Evolutionary conservation across 2,329 filamentous ascomycete genomes (phyloP).

Genomic region (Cladophialophora yegresii): DNA sequence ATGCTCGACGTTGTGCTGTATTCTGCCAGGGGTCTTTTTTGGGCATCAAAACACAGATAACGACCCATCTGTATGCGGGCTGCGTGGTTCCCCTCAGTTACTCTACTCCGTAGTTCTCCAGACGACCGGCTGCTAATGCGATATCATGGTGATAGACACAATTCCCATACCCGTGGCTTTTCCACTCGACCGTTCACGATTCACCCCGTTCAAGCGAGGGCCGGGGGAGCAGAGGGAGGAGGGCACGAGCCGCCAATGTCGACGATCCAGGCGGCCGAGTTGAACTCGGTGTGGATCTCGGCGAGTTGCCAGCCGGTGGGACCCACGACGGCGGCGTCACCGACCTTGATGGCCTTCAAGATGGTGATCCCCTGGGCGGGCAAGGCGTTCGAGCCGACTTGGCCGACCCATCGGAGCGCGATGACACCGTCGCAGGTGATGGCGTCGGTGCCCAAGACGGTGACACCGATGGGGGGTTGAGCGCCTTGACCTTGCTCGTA

Average conservation of each 20-base stretch:
- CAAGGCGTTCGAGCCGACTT: slow-evolving; percentile 23
- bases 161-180: neutral
- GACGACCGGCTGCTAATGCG: slow-evolving; percentile 8
- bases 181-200: neutral
- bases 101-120: slow-evolving; percentile 1
- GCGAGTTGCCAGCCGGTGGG: slow-evolving; percentile 40
- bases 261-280: slow-evolving; percentile 36
- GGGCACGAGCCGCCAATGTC: slow-evolving; percentile 32
- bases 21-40: neutral
- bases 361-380: slow-evolving; percentile 42
- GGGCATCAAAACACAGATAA: neutral
- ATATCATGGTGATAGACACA: slow-evolving; percentile 3
- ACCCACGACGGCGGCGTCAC: slow-evolving; percentile 21
- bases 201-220: neutral
- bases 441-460: slow-evolving; percentile 37
- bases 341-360: slow-evolving; percentile 33
- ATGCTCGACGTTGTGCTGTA: neutral
- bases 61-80: neutral
- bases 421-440: slow-evolving; percentile 40
- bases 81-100: slow-evolving; percentile 5
- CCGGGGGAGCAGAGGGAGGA: slow-evolving; percentile 17
- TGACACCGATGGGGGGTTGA: slow-evolving; percentile 40
- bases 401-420: slow-evolving; percentile 41
- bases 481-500: slow-evolving; percentile 39
- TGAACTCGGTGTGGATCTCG: slow-evolving; percentile 43